These are phyloP conservation scores for Russula emetica DNA, from an alignment of 768 basidiomycete genomes.

Conservation along the genomic window DNA sequence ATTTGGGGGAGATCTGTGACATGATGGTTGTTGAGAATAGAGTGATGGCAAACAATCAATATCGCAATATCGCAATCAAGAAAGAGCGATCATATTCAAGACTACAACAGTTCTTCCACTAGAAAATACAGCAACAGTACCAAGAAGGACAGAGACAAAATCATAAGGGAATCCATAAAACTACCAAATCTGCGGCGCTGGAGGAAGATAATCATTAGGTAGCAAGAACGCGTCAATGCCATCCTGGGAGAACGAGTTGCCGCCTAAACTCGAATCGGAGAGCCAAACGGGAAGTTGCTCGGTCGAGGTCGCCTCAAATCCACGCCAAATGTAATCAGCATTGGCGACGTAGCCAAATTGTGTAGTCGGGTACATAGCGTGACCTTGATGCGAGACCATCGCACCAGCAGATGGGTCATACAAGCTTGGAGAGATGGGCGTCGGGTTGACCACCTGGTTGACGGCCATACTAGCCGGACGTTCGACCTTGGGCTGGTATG, in stretches of 20 bases:
- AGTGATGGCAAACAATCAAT: background rate
- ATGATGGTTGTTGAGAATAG: conserved; percentile 12
- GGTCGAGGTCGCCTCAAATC: conserved; percentile 63
- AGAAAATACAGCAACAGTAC: conserved; percentile 16
- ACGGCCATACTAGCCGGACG: conserved; percentile 28
- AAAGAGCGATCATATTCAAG: conserved; percentile 15
- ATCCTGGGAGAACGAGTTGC: conserved; percentile 67
- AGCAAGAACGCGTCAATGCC: conserved; percentile 85
- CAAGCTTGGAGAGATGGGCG: conserved; percentile 24
- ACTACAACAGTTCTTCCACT: conserved; percentile 21
- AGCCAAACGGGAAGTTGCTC: conserved; percentile 85
- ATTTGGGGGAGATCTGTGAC: conserved; percentile 4
- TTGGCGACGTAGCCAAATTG: conserved; percentile 31
- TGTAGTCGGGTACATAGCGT: conserved; percentile 25
- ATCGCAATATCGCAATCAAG: background rate
- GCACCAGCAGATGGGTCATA: conserved; percentile 20
- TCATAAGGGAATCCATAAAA: conserved; percentile 2
- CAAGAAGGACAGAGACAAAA: background rate
- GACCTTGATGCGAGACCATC: conserved; percentile 21
- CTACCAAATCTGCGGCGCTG: conserved; percentile 73
- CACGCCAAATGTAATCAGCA: conserved; percentile 70
- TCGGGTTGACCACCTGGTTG: conserved; percentile 27
- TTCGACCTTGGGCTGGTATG: conserved; percentile 35
- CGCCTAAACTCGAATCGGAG: conserved; percentile 77
- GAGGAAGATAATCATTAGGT: conserved; percentile 67